phyloP scores from a whole-genome alignment of 176 grass and related monocot species.

The Zea mays region Zm-B73-REFERENCE-NAM-5.0 NC_050097.1:181594501-181595000 shows the following conservation, averaged over 20 bases:
- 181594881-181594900: constrained; percentile 44
- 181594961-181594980: constrained; percentile 39
- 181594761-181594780: constrained; percentile 72
- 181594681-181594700: constrained; percentile 44
- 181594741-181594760: constrained; percentile 82
- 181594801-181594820: constrained; percentile 62
- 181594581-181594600: constrained; percentile 65
- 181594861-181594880: constrained; percentile 81
- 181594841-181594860: constrained; percentile 71
- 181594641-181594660: constrained; percentile 52
- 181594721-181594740: constrained; percentile 66
- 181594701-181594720: constrained; percentile 74
- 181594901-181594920: constrained; percentile 42
- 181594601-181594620: constrained; percentile 74
- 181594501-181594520: constrained; percentile 70
- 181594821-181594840: constrained; percentile 71
- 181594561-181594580: constrained; percentile 58
- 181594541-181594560: constrained; percentile 60
- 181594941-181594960: constrained; percentile 49
- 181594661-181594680: constrained; percentile 39
- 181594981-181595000: constrained; percentile 3
- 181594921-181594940: constrained; percentile 37
- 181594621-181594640: constrained; percentile 59
- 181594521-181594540: constrained; percentile 76
- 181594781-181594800: constrained; percentile 77